Base-by-base conservation (phyloP, 306 rosid genomes). In the Pueraria montana region DNA sequence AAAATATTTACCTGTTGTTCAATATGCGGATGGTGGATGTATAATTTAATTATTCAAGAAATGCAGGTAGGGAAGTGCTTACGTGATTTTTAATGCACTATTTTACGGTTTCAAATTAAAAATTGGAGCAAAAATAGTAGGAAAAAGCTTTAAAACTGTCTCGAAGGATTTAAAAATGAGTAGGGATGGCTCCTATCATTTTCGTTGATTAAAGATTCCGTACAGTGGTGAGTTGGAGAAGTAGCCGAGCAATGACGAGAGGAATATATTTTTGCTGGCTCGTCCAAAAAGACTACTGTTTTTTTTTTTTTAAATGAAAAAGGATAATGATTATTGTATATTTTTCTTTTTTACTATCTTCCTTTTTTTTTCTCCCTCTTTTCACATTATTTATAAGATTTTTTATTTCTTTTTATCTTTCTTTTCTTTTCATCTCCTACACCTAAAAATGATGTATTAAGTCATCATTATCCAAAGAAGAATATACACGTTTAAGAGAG, bases 151-250 rank as follows among this genome's bases (percentile, higher is more conserved):
- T 3, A 55, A 49, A 79, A 61, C 55, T 18, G 21, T 45, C 11
- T 61, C 17, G 40, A 14, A 10, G 23, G 71, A 72, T 79, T 82
- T 27, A 76, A 58, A 10, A 70, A 12, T 18, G 18, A 68, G 17
- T 38, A 65, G 80, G 78, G 78, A 82, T 84, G 46, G 80, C 63
- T 85, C 59, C 42, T 82, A 66, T 67, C 49, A 67, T 7, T 64
- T 80, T 79, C 32, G 45, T 48, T 80, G 53, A 76, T 55, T 72
- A 77, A n/a, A 30, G 75, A 80, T 82, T 73, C 81, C 86, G 85
- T 89, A 84, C 83, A 2, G 52, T 64, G 16, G 85, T 82, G 90
- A 85, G 88, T 89, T 88, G 87, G 85, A 76, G 72, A 82, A 82
- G 68, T 81, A 84, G 83, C 79, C 24, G 6, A 52, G 87, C 87